phyloP scores from a whole-genome alignment of 2,329 filamentous ascomycete genomes.

The Podosphaera aphanis region DNA sequence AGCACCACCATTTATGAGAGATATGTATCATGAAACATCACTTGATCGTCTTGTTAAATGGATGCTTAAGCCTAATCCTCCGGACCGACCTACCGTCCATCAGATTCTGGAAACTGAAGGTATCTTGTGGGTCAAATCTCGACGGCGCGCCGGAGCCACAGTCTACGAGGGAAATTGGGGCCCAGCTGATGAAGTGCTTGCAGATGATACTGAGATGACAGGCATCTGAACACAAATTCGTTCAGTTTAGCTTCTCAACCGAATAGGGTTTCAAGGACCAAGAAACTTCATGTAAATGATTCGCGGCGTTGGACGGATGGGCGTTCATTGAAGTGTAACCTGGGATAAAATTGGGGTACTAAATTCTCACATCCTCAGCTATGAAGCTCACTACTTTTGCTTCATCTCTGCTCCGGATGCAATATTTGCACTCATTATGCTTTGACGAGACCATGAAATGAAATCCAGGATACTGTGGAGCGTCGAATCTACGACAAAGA shows the following conservation, averaged over 20 bases:
- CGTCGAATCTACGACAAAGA: constrained; percentile 6
- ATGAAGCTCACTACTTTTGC: constrained; percentile 6
- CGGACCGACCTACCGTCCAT: constrained; percentile 47
- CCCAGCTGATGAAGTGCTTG: constrained; percentile 32
- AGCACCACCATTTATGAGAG: constrained; percentile 75
- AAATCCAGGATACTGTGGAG: constrained; percentile 2
- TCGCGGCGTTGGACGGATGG: constrained; percentile 11
- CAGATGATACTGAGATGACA: constrained; percentile 18
- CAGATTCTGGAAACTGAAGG: constrained; percentile 52
- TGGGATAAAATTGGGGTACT: background rate
- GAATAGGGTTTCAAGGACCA: background rate
- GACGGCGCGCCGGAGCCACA: constrained; percentile 70
- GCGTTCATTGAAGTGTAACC: constrained; percentile 2
- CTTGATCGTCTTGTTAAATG: constrained; percentile 65
- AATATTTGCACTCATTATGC: constrained; percentile 8
- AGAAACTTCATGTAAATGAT: background rate
- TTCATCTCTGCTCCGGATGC: constrained; percentile 6
- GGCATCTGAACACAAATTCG: constrained; percentile 14
- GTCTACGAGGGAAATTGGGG: constrained; percentile 95
- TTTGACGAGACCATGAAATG: constrained; percentile 13
- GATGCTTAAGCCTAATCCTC: constrained; percentile 65
- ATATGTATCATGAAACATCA: constrained; percentile 45
- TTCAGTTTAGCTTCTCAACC: no score
- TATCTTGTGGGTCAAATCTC: constrained; percentile 54
- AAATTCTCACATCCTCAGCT: background rate